Percentiles rank a stretch among this genome's conserved stretches.
phyloP scores from a whole-genome alignment of 768 basidiomycete genomes.

The Mycena haematopus region DNA sequence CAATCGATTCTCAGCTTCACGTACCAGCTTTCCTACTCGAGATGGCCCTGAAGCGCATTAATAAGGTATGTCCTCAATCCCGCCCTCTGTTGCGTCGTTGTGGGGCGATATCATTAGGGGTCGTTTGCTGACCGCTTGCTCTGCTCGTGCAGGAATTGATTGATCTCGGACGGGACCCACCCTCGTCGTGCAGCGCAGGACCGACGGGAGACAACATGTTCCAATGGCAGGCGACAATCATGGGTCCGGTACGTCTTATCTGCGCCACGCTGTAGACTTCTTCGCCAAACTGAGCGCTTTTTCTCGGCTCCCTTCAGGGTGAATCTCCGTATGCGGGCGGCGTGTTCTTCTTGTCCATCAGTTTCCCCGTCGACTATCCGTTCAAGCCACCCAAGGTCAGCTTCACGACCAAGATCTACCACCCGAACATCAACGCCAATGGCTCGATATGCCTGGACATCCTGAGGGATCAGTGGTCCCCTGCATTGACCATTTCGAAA shows the following conservation, averaged over 20 bases:
- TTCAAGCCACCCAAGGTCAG: slow-evolving; percentile 99
- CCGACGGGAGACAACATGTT: slow-evolving; percentile 99
- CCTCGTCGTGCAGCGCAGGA: slow-evolving; percentile 98
- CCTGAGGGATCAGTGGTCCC: slow-evolving; percentile 98
- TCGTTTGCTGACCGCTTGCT: slow-evolving; percentile 29
- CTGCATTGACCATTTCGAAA: slow-evolving; percentile 98
- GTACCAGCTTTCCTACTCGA: slow-evolving; percentile 32
- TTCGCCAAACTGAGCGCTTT: slow-evolving; percentile 32
- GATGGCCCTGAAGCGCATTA: slow-evolving; percentile 99
- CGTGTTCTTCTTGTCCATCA: slow-evolving; percentile 97
- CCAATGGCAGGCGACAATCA: slow-evolving; percentile 99
- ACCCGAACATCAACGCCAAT: slow-evolving; percentile 99
- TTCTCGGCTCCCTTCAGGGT: slow-evolving; percentile 55
- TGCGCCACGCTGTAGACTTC: background rate
- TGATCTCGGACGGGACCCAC: slow-evolving; percentile 99
- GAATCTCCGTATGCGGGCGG: slow-evolving; percentile 99
- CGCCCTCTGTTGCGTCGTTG: slow-evolving; percentile 11
- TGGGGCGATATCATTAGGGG: slow-evolving; percentile 29
- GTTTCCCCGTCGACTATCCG: slow-evolving; percentile 97
- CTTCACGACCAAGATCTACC: slow-evolving; percentile 99
- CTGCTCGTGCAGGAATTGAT: slow-evolving; percentile 81
- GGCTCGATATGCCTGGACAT: slow-evolving; percentile 99
- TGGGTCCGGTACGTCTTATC: slow-evolving; percentile 86
- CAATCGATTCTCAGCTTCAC: slow-evolving; percentile 33
- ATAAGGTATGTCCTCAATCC: slow-evolving; percentile 71